Evolutionary conservation across 2,329 filamentous ascomycete genomes (phyloP).

Genomic region (Neonectria neomacrospora): DNA sequence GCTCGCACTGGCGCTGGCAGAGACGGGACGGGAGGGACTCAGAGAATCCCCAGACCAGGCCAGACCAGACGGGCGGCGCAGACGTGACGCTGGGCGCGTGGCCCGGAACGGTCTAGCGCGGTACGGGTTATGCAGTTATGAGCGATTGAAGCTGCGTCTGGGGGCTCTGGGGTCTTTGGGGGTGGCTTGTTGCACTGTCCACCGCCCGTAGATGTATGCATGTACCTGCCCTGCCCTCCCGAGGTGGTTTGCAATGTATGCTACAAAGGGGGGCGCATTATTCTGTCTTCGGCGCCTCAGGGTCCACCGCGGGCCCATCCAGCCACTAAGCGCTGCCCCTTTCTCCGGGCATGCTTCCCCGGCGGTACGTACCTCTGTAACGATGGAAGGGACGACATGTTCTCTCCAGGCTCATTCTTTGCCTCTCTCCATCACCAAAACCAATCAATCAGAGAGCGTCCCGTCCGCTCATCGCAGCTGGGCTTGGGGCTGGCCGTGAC

Average conservation of each 20-base stretch:
- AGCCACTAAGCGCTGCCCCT: slow-evolving; percentile 1
- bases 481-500: slow-evolving; percentile 13
- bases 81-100: slow-evolving; percentile 30
- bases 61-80: slow-evolving; percentile 29
- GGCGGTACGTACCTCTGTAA: slow-evolving; percentile 21
- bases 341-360: not conserved
- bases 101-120: slow-evolving; percentile 30
- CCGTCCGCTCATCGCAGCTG: slow-evolving; percentile 4
- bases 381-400: too few relatives aligned
- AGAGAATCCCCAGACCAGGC: slow-evolving; percentile 41
- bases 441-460: slow-evolving; percentile 18
- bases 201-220: not conserved
- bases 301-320: not conserved
- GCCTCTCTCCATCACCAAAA: slow-evolving; percentile 12
- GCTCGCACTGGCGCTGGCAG: slow-evolving; percentile 35
- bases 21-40: slow-evolving; percentile 33
- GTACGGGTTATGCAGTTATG: slow-evolving; percentile 34
- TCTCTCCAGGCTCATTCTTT: not conserved
- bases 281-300: not conserved
- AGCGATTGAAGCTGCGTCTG: not conserved
- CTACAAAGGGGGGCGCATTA: slow-evolving; percentile 3
- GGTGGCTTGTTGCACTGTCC: not conserved
- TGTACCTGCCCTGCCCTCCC: slow-evolving; percentile 1
- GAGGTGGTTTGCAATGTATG: not conserved
- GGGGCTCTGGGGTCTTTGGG: not conserved